phyloP scores from a whole-genome alignment of 73 alveolate species.

The Paramecium tetraurelia region DNA sequence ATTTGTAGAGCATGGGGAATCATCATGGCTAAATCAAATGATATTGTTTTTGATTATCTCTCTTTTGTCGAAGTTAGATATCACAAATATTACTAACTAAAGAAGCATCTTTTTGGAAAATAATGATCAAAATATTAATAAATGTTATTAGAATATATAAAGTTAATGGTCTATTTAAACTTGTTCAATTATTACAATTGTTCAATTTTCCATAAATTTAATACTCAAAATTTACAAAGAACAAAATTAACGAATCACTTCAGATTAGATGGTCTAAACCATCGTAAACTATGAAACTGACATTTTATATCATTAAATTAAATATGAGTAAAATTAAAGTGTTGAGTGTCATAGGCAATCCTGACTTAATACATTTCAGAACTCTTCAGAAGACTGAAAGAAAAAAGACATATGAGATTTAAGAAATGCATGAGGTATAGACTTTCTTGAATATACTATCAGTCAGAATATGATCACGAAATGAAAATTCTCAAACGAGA shows the following conservation, averaged over 20 bases:
- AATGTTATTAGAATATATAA: background rate
- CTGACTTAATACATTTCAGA: background rate
- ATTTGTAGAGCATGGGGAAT: constrained; percentile 36
- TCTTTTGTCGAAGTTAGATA: constrained; percentile 41
- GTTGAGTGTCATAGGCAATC: constrained; percentile 32
- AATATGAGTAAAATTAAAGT: constrained; percentile 43
- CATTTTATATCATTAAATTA: background rate
- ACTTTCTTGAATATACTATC: background rate
- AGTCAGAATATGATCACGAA: constrained; percentile 46
- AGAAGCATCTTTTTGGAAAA: constrained; percentile 5
- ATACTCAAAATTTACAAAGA: too few relatives aligned
- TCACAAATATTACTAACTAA: constrained; percentile 36
- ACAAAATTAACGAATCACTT: background rate
- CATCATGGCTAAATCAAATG: constrained; percentile 39
- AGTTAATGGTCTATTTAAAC: background rate
- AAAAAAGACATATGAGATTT: constrained; percentile 8
- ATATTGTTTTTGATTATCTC: constrained; percentile 28
- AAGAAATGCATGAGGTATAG: constrained; percentile 36
- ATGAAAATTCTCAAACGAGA: background rate
- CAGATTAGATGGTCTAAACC: background rate
- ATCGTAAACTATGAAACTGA: background rate
- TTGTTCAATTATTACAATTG: background rate
- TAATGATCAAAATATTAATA: background rate
- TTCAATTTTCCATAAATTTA: background rate
- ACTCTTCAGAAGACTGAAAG: background rate